These are phyloP conservation scores for Geranium rotundifolium DNA, from an alignment of 345 rosid genomes.

Conservation along the genomic window DNA sequence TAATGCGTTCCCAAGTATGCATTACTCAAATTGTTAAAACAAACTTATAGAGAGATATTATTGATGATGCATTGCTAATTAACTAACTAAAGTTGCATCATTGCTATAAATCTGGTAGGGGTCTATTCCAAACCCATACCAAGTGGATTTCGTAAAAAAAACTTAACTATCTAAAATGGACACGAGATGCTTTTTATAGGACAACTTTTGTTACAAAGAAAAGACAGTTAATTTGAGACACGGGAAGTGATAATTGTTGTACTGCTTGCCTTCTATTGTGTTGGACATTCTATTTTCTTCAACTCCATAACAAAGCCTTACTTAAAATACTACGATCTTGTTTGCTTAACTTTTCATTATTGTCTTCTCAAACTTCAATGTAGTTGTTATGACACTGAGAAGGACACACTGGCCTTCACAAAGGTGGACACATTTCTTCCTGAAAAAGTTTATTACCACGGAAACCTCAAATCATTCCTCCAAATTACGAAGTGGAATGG, in stretches of 20 bases:
- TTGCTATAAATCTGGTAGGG: too few species aligned
- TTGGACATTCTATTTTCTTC: not conserved
- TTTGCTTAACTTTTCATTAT: not conserved
- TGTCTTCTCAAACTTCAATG: constrained; percentile 9
- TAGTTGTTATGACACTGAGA: constrained; percentile 83
- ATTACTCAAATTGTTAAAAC: too few species aligned
- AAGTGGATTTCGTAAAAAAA: too few species aligned
- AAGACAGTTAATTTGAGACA: not conserved
- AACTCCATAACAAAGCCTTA: not conserved
- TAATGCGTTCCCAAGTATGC: too few species aligned
- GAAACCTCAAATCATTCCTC: constrained; percentile 79
- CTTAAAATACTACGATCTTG: not conserved
- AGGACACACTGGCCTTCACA: constrained; percentile 71
- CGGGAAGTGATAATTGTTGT: not conserved
- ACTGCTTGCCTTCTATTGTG: too few species aligned
- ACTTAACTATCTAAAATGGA: too few species aligned
- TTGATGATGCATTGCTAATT: too few species aligned
- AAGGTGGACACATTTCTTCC: constrained; percentile 78
- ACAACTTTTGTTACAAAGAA: too few species aligned
- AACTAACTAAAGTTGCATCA: too few species aligned
- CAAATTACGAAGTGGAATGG: constrained; percentile 94
- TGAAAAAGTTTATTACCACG: constrained; percentile 76
- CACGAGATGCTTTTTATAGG: too few species aligned
- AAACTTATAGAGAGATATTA: too few species aligned
- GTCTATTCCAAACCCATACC: too few species aligned